Evolutionary conservation across 106 monocot species (phyloP).

Genomic region (Dendrobium catenatum): DNA sequence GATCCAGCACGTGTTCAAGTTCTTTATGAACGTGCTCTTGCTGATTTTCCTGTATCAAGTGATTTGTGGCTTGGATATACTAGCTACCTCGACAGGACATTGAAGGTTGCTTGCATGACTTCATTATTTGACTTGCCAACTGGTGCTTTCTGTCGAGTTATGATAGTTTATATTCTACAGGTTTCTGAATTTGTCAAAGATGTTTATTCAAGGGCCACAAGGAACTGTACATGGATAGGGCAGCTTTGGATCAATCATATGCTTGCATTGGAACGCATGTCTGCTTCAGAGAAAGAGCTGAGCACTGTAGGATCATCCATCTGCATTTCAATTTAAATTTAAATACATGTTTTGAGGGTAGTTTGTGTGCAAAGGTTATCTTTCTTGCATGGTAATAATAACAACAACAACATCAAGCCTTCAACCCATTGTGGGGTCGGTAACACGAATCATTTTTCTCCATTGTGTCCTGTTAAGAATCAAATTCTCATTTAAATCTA

Average conservation of each 20-base stretch:
- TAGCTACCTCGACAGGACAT: constrained; percentile 66
- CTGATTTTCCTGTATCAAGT: constrained; percentile 65
- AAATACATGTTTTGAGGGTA: neutral
- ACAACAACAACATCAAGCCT: no score
- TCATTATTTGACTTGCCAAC: neutral
- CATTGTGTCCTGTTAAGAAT: no score
- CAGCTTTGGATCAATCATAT: constrained; percentile 77
- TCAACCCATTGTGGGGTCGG: no score
- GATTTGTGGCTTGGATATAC: constrained; percentile 84
- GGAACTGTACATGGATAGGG: constrained; percentile 86
- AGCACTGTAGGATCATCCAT: constrained; percentile 36
- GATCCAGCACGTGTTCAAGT: constrained; percentile 92
- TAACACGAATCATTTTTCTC: no score
- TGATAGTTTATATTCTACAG: constrained; percentile 22
- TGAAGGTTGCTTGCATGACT: constrained; percentile 54
- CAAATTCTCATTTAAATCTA: no score
- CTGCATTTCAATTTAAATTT: neutral
- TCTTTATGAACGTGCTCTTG: constrained; percentile 83
- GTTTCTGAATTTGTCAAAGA: constrained; percentile 55
- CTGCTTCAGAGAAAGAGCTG: constrained; percentile 69
- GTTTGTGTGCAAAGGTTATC: neutral
- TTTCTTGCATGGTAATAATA: neutral
- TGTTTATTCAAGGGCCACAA: constrained; percentile 80
- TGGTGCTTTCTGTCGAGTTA: neutral
- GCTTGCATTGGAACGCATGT: constrained; percentile 72